Percentiles rank a stretch among this genome's conserved stretches.
Evolutionary conservation across 2,329 filamentous ascomycete genomes (phyloP).

Genomic region (Cytospora piceicola): DNA sequence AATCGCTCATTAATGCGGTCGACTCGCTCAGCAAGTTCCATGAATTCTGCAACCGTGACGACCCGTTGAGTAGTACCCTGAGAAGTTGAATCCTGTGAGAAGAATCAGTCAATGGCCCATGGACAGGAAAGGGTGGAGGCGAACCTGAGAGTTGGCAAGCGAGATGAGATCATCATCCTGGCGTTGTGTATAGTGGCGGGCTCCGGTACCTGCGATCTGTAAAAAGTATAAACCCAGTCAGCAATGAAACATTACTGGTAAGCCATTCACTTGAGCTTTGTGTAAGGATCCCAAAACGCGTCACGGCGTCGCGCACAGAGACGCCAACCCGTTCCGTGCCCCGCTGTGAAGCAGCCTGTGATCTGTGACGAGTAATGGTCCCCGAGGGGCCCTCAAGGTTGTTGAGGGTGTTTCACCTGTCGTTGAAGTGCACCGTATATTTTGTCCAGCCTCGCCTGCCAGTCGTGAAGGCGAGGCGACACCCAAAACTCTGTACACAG

Average conservation of each 20-base stretch:
- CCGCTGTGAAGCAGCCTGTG: not conserved
- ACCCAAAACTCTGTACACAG: slow-evolving; percentile 2
- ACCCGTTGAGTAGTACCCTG: no score
- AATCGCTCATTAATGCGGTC: not conserved
- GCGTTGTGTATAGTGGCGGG: not conserved
- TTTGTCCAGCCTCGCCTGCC: not conserved
- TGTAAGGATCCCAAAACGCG: not conserved
- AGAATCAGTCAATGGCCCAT: not conserved
- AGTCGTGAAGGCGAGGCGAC: not conserved
- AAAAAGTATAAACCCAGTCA: not conserved
- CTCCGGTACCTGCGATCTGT: not conserved
- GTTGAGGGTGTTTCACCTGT: slow-evolving; percentile 2
- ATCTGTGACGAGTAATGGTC: not conserved
- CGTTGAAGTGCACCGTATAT: not conserved
- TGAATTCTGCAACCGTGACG: no score
- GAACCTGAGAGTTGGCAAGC: not conserved
- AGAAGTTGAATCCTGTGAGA: not conserved
- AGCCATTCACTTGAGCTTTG: not conserved
- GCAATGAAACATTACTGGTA: not conserved
- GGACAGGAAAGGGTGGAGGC: not conserved
- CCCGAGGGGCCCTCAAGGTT: not conserved
- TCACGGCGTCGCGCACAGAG: not conserved
- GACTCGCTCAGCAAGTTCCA: not conserved
- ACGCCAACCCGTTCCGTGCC: not conserved
- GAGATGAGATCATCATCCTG: not conserved